Evolutionary conservation across 1,284 basidiomycete genomes (phyloP), one percentile per base, ranked within the genome.

Genomic region (Naganishia albida): DNA sequence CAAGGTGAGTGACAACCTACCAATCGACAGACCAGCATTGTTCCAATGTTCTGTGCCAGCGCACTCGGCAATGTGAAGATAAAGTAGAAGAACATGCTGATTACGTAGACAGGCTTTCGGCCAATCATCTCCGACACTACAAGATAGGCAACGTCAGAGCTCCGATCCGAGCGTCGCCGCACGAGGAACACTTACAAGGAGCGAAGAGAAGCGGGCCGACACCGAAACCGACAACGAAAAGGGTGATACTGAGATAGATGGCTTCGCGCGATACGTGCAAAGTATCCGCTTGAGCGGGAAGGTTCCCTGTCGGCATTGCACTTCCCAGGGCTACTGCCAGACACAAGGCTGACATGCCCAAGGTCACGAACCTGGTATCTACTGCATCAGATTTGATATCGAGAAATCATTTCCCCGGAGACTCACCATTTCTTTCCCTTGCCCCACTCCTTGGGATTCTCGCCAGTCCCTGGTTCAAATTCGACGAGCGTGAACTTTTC

Each of bases 141-240:
- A 23, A 65, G 38, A 68, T 68, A 25, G 25, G 7, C 62, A 7
- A 62, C 30, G 56, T 3, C 42, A 53, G 38, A 60, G 55, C 64
- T 39, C 7, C 18, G 20, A 16, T 54, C 30, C 25, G 10, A 7
- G 7, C 7, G 8, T 2, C 8, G 23, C 7, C 8, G 20, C 13
- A n/a, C n/a, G 39, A 20, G 7, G 30, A 53, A 3, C 10, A 67
- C 72, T 62, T 60, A 71, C 68, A 69, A 2, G 80, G 81, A 10
- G 79, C 79, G 65, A 80, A 80, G 30, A 81, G 12, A 0, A 77
- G 67, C 0, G 76, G 77, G 20, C 80, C 80, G 52, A 80, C 67
- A 51, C 78, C 79, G 67, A 80, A 81, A 1, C 82, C 82, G 34
- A 80, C 74, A 15, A 83, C 78, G 69, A 82, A 82, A 54, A 83